Evolutionary conservation across 495 filamentous ascomycete species (phyloP), one percentile per base, ranked within the genome.

Genomic region (Penicillium argentinense): DNA sequence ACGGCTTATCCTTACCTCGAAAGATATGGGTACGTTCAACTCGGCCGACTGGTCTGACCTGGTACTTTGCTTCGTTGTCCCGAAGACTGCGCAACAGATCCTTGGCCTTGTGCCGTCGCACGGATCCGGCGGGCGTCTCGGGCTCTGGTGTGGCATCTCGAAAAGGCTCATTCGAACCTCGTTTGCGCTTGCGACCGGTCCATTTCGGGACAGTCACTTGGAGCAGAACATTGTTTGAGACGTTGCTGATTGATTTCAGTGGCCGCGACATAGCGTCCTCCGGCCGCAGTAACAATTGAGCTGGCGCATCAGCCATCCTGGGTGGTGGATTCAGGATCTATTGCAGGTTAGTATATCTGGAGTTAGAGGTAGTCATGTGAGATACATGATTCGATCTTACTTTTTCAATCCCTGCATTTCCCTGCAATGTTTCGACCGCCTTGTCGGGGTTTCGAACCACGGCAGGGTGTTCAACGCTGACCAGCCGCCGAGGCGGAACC

Each of bases 391-490:
- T n/a, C n/a, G n/a, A 24, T 59, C 73, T 60, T 64, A 91, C 89
- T 47, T 83, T 80, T 46, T 77, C 65, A 24, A 96, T 78, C 19
- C 83, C 78, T 14, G 72, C 63, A 26, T 79, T 73, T 5, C 82
- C 81, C 1, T 91, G 87, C 16, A 97, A 78, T 0, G 90, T 92
- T 14, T 82, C 76, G 47, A 97, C 75, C 13, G 80, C 93, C 47
- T 84, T 88, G 52, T 95, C 85, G 41, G 96, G 57, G 67, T 96
- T 85, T 55, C 80, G 81, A 56, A 97, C 71, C 39, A 95, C 82
- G 48, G 84, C 85, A 5, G 95, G 93, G 65, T 97, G 91, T 59
- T 98, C 93, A 17, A 97, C 77, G 45, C 83, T 84, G 24, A 90
- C 78, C 33, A 97, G 72, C 14, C 74, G 73, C 30, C 79, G 74